Evolutionary conservation across 306 rosid genomes (phyloP).

Genomic region (Myrica gale): DNA sequence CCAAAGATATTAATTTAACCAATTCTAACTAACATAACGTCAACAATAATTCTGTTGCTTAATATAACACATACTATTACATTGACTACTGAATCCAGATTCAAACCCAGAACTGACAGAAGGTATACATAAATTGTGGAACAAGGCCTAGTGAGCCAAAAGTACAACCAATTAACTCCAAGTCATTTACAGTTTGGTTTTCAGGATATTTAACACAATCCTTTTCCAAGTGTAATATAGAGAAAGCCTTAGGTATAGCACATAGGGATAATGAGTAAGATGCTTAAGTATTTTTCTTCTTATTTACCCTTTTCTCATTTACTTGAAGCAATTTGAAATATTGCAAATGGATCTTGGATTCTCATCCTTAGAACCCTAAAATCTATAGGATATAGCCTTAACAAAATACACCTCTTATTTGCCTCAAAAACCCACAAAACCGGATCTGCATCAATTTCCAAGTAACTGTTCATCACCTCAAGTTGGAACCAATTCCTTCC

Average conservation of each 20-base stretch:
- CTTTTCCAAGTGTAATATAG: too few species aligned
- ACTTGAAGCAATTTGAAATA: neutral
- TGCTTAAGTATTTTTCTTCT: neutral
- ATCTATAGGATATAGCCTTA: neutral
- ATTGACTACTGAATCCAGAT: too few species aligned
- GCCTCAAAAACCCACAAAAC: too few species aligned
- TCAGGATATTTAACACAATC: too few species aligned
- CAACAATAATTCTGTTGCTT: too few species aligned
- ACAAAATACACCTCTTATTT: neutral
- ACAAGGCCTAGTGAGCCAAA: too few species aligned
- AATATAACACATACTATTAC: neutral
- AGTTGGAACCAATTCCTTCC: neutral
- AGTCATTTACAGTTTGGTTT: too few species aligned
- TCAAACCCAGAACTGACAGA: too few species aligned
- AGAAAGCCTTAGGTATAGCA: too few species aligned
- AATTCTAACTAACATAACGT: too few species aligned
- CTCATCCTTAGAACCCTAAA: neutral
- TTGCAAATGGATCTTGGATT: neutral
- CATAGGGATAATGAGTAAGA: neutral
- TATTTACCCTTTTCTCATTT: neutral
- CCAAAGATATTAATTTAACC: neutral
- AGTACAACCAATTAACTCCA: too few species aligned
- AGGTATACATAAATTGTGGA: too few species aligned
- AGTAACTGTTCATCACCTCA: neutral
- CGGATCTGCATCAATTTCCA: neutral